Base-by-base conservation (phyloP, 352 stramenopile species). In the Pythium biforme region DNA sequence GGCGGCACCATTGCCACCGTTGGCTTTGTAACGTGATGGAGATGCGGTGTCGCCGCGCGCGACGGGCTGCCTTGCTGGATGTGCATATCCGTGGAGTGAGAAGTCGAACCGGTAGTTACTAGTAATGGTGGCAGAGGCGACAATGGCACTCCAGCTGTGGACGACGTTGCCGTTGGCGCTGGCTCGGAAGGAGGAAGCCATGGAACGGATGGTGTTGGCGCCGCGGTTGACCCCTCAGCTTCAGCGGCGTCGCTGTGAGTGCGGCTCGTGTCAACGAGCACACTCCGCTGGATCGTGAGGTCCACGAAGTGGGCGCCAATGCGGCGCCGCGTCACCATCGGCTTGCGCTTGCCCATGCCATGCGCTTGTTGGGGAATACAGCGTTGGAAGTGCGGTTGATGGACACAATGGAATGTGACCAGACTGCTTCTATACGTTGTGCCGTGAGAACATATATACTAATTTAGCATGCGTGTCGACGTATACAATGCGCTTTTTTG, bases 261-360 rank as follows among this genome's bases (percentile, higher is more conserved):
- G 46, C 29, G 22, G 22, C n/a, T 27, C 19, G 26, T 9, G 25
- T 22, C 40, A 20, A 43, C 31, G 43, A 25, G 19, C 9, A 27
- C 46, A 19, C 20, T 62, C 26, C 60, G 51, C 27, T 51, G 55
- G 15, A 58, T 29, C 11, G 64, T 31, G 57, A 62, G 20, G 15
- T 72, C 65, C 0, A 59, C 40, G 39, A 68, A 66, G 19, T 72
- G 49, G 19, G 45, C 48, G 46, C 65, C 65, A 12, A 68, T 25
- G 55, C 65, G 65, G 15, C 59, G 59, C 25, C 54, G 59, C 29
- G 65, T 59, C 59, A 61, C 40, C 45, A 27, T 41, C 40, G 65
- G 54, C 49, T 72, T 72, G 33, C 55, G 46, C 41, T 65, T 64
- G 41, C 65, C 55, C 65, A 72, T 72, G 34, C 57, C 64, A 70